Conservation (phyloP, 768 basidiomycete species). For the Phanerochaete sordida region DNA sequence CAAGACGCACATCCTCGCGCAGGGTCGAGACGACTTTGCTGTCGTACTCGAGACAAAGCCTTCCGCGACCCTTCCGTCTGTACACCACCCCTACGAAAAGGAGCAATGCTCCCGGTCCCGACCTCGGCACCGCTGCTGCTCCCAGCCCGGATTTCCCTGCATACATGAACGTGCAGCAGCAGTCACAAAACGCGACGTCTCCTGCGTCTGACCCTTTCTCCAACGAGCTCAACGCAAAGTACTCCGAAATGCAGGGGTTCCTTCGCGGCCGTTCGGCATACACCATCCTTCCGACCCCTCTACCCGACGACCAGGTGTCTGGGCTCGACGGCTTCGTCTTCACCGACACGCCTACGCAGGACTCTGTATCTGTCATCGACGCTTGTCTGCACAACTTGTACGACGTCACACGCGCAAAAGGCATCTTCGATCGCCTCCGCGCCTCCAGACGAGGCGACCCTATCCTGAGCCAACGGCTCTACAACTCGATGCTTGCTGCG, state of each 20-base stretch:
- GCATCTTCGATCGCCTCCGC: conserved; percentile 66
- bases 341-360: conserved; percentile 61
- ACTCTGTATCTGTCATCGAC: conserved; percentile 74
- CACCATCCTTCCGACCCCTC: conserved; percentile 65
- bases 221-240: conserved; percentile 12
- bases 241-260: conserved; percentile 46
- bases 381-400: conserved; percentile 75
- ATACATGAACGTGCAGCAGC: conserved; percentile 27
- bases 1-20: conserved; percentile 18
- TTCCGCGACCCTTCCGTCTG: conserved; percentile 66
- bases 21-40: conserved; percentile 39
- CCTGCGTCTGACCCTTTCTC: conserved; percentile 19
- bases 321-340: conserved; percentile 49
- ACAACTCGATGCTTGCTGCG: conserved; percentile 65
- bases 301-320: conserved; percentile 46
- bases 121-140: conserved; percentile 37
- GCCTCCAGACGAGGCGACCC: conserved; percentile 36
- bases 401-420: conserved; percentile 74
- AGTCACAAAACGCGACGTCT: not conserved
- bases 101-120: conserved; percentile 55
- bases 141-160: conserved; percentile 37
- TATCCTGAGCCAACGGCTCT: conserved; percentile 44
- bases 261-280: conserved; percentile 44
- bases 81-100: conserved; percentile 65
- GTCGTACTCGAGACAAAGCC: conserved; percentile 61